Conservation (phyloP, 371 early-diverging fungal genomes). For the Apophysomyces trapeziformis region DNA sequence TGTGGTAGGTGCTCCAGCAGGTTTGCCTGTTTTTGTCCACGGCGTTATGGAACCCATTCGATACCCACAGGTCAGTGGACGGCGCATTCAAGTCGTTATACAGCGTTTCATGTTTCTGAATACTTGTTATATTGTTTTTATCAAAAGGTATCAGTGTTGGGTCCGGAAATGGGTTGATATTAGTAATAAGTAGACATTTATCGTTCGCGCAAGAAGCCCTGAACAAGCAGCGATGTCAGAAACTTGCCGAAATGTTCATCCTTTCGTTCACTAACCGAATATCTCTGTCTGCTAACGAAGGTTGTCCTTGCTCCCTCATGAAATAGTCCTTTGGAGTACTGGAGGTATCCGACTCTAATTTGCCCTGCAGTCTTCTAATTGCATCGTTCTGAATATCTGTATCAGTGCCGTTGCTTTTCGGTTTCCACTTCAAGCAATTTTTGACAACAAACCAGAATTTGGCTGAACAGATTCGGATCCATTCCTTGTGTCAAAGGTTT, state of each 20-base stretch:
- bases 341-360: slow-evolving; percentile 45
- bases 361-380: slow-evolving; percentile 49
- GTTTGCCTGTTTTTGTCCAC: slow-evolving; percentile 61
- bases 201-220: slow-evolving; percentile 63
- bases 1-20: slow-evolving; percentile 59
- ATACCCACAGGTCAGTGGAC: slow-evolving; percentile 43
- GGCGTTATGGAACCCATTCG: slow-evolving; percentile 57
- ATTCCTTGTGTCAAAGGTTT: slow-evolving; percentile 16
- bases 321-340: slow-evolving; percentile 57
- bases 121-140: slow-evolving; percentile 33
- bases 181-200: slow-evolving; percentile 61
- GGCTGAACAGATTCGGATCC: slow-evolving; percentile 16
- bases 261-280: slow-evolving; percentile 31
- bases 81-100: slow-evolving; percentile 38
- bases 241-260: not conserved
- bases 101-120: slow-evolving; percentile 34
- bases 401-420: not conserved
- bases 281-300: slow-evolving; percentile 51
- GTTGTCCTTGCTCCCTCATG: slow-evolving; percentile 51
- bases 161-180: slow-evolving; percentile 55
- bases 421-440: not conserved
- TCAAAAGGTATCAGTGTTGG: slow-evolving; percentile 42
- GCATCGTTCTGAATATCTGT: slow-evolving; percentile 54
- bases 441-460: slow-evolving; percentile 14
- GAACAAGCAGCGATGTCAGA: not conserved